These are phyloP conservation scores for Geranium brycei DNA, from an alignment of 345 rosid genomes.

Conservation along the genomic window DNA sequence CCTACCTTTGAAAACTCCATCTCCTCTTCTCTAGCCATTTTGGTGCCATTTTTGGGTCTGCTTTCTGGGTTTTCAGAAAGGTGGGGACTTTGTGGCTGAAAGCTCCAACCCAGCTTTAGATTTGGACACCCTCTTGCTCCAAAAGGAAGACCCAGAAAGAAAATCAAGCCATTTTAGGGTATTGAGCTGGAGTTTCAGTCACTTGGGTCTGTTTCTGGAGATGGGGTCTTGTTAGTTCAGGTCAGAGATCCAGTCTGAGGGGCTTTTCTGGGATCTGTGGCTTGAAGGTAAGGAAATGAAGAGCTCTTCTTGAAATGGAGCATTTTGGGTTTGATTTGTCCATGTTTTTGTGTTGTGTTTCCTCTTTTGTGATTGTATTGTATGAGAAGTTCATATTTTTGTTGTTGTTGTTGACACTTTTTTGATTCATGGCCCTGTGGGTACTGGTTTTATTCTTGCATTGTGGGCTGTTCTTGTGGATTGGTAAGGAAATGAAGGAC, in stretches of 20 bases:
- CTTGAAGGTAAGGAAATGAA: conserved; percentile 18
- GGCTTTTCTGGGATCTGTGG: conserved; percentile 36
- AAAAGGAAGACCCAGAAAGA: conserved; percentile 14
- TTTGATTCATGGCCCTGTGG: too few relatives aligned
- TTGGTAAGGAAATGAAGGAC: too few relatives aligned
- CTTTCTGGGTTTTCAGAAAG: conserved; percentile 19
- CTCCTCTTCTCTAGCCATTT: conserved; percentile 27
- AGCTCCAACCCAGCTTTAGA: conserved; percentile 63
- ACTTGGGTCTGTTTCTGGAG: conserved; percentile 11
- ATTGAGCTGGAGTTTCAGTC: conserved; percentile 16
- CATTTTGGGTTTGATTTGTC: too few relatives aligned
- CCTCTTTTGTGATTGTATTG: too few relatives aligned
- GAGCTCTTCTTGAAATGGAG: not conserved
- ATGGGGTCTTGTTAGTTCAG: conserved; percentile 6
- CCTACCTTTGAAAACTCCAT: conserved; percentile 79
- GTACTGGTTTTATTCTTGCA: too few relatives aligned
- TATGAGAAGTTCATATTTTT: too few relatives aligned
- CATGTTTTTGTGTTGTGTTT: too few relatives aligned
- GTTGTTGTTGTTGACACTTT: too few relatives aligned
- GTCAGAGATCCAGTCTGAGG: conserved; percentile 38
- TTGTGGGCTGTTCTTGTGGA: too few relatives aligned
- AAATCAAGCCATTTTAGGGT: conserved; percentile 23
- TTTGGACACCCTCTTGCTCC: conserved; percentile 24
- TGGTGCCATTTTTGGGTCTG: conserved; percentile 20
- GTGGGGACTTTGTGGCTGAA: conserved; percentile 12